Evolutionary conservation across 257 asterid genomes (phyloP).

Genomic region (Nicotiana obtusifolia): DNA sequence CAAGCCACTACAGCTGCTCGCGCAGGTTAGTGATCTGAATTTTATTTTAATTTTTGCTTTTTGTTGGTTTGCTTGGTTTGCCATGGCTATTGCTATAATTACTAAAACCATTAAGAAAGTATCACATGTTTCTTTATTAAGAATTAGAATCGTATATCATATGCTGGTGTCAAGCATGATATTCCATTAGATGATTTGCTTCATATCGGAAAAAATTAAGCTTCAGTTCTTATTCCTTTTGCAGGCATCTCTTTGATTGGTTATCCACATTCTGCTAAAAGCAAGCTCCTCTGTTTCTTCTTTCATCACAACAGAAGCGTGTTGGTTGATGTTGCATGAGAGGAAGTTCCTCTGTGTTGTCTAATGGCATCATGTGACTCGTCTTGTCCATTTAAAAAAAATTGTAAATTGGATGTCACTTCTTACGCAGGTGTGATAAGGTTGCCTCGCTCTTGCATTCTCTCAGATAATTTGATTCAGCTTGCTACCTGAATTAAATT

Average conservation of each 20-base stretch:
- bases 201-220: no score
- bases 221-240: background rate
- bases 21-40: no score
- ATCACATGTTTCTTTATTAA: background rate
- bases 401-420: background rate
- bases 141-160: background rate
- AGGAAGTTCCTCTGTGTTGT: background rate
- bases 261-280: background rate
- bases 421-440: background rate
- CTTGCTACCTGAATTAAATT: background rate
- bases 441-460: background rate
- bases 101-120: background rate
- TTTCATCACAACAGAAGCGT: background rate
- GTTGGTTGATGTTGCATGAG: background rate
- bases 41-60: no score
- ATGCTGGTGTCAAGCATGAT: background rate
- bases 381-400: background rate
- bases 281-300: background rate
- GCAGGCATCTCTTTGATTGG: background rate
- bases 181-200: background rate
- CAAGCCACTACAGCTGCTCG: no score
- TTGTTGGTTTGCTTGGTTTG: no score
- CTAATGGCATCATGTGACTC: background rate
- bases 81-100: background rate
- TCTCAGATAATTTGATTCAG: no score